phyloP scores from a whole-genome alignment of 306 rosid genomes.

The Citrullus colocynthis region DNA sequence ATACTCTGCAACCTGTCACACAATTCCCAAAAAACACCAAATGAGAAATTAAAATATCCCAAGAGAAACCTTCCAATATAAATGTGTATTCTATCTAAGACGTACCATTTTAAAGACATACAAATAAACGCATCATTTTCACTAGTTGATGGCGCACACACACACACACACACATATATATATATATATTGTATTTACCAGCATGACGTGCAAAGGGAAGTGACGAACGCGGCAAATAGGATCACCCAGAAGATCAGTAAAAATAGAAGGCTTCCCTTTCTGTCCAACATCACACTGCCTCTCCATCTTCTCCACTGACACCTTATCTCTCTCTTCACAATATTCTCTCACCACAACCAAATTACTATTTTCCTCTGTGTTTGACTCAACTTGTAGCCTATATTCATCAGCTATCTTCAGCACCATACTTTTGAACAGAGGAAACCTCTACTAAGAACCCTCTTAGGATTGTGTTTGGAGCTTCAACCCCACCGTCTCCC shows the following conservation, averaged over 20 bases:
- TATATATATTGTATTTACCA: constrained; percentile 36
- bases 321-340: constrained; percentile 50
- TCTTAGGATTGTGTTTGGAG: constrained; percentile 3
- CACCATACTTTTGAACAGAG: constrained; percentile 26
- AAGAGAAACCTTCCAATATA: neutral
- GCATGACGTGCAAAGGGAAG: constrained; percentile 66
- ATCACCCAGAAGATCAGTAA: constrained; percentile 81
- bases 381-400: constrained; percentile 11
- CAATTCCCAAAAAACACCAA: neutral
- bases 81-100: neutral
- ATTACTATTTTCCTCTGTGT: neutral
- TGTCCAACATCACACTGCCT: constrained; percentile 61
- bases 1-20: constrained; percentile 66
- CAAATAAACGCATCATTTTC: neutral
- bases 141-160: neutral
- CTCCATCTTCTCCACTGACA: constrained; percentile 66
- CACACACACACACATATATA: no score
- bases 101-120: neutral
- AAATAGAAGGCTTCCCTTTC: constrained; percentile 57
- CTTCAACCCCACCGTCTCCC: neutral
- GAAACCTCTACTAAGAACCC: neutral
- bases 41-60: neutral
- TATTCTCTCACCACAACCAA: constrained; percentile 38
- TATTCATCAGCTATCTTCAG: constrained; percentile 47
- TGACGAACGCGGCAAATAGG: constrained; percentile 76